These are phyloP conservation scores for Lentinus tigrinus DNA, from an alignment of 768 basidiomycete genomes.

Conservation along the genomic window DNA sequence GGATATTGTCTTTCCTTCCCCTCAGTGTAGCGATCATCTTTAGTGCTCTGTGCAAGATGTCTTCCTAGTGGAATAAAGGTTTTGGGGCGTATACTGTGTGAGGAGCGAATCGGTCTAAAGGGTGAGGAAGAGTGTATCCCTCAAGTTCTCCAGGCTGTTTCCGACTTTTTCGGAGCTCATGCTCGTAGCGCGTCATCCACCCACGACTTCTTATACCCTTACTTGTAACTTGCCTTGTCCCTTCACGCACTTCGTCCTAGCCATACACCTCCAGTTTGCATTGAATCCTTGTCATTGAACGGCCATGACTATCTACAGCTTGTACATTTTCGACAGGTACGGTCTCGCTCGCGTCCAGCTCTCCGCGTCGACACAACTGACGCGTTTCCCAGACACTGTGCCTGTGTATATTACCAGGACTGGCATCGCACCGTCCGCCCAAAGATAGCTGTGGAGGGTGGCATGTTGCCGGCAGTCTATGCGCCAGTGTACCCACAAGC, in stretches of 20 bases:
- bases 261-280: not conserved
- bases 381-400: conserved; percentile 68
- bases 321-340: conserved; percentile 92
- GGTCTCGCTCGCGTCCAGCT: conserved; percentile 24
- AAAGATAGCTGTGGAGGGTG: conserved; percentile 69
- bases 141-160: too few relatives aligned
- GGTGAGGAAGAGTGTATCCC: too few relatives aligned
- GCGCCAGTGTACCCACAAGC: conserved; percentile 52
- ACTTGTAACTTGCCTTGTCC: too few relatives aligned
- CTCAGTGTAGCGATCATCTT: not conserved
- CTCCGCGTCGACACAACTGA: not conserved
- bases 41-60: not conserved
- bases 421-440: conserved; percentile 83
- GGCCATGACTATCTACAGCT: conserved; percentile 82
- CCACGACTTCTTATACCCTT: too few relatives aligned
- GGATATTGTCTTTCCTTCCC: not conserved
- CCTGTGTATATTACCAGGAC: conserved; percentile 93
- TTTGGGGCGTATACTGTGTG: not conserved
- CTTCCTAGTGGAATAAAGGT: conserved; percentile 2
- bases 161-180: too few relatives aligned
- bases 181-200: too few relatives aligned
- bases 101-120: not conserved
- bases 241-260: not conserved
- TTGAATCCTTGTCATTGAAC: not conserved
- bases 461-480: conserved; percentile 78